phyloP scores from a whole-genome alignment of 768 basidiomycete species.

The Boletus barrowsii region DNA sequence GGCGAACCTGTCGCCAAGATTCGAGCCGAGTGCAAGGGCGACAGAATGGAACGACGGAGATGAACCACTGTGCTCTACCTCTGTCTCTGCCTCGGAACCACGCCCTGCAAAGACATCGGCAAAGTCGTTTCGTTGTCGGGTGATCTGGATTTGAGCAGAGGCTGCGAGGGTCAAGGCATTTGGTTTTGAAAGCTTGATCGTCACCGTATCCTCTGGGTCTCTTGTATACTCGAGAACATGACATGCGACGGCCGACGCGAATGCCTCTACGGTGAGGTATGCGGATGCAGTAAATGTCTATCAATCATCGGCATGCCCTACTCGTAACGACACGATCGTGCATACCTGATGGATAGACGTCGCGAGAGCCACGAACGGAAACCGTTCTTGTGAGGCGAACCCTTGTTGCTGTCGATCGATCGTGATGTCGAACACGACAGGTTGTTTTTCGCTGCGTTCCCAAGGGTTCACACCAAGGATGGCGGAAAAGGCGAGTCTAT shows the following conservation, averaged over 20 bases:
- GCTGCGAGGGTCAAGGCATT: conserved; percentile 64
- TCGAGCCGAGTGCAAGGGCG: conserved; percentile 84
- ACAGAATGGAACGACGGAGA: conserved; percentile 33
- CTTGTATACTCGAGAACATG: conserved; percentile 38
- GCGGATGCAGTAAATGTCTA: conserved; percentile 49
- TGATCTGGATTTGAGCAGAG: conserved; percentile 62
- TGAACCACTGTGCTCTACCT: too few species aligned
- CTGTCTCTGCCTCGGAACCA: not conserved
- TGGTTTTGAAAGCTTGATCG: conserved; percentile 67
- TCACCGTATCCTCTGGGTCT: conserved; percentile 31
- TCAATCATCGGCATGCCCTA: not conserved
- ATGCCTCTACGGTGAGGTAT: conserved; percentile 66
- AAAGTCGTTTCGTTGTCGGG: conserved; percentile 42
- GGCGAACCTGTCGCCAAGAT: conserved; percentile 81
- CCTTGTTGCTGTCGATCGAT: conserved; percentile 15
- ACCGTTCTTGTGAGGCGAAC: not conserved
- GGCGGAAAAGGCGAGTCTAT: conserved; percentile 46
- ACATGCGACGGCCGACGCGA: conserved; percentile 55
- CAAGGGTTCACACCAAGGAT: conserved; percentile 68
- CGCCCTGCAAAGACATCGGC: conserved; percentile 8
- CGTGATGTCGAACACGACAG: conserved; percentile 51
- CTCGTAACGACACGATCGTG: not conserved
- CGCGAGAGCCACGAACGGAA: conserved; percentile 22
- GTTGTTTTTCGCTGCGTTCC: conserved; percentile 65
- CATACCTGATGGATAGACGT: conserved; percentile 33